Percentiles rank a stretch among this genome's conserved stretches.
phyloP scores from a whole-genome alignment of 257 asterid genomes.

The Fraxinus pennsylvanica region DNA sequence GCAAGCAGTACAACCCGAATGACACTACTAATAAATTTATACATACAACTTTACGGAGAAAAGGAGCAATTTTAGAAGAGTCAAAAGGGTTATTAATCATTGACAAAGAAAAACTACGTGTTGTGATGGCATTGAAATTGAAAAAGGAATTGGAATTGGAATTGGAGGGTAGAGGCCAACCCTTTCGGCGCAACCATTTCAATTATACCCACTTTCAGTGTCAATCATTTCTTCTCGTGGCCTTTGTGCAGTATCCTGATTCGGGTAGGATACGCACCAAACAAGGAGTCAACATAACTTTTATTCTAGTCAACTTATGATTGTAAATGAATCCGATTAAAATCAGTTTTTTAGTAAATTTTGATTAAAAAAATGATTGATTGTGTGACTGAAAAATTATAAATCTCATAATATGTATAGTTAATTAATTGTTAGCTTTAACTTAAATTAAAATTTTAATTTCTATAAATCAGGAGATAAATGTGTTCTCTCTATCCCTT shows the following conservation, averaged over 20 bases:
- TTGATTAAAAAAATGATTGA: too few relatives aligned
- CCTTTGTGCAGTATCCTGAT: neutral
- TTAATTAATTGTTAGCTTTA: too few relatives aligned
- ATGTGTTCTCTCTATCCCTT: too few relatives aligned
- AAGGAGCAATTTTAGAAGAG: neutral
- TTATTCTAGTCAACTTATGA: neutral
- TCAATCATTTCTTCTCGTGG: conserved; percentile 24
- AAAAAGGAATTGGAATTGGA: too few relatives aligned
- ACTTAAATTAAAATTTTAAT: too few relatives aligned
- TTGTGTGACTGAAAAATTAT: too few relatives aligned
- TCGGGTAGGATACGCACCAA: neutral
- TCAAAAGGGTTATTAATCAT: neutral
- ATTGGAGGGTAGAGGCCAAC: conserved; percentile 23
- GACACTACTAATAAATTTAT: neutral
- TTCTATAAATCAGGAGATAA: too few relatives aligned
- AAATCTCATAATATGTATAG: too few relatives aligned
- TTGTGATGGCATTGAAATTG: too few relatives aligned
- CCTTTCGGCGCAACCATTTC: conserved; percentile 32
- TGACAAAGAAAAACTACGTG: too few relatives aligned
- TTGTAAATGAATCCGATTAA: neutral
- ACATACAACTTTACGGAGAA: neutral
- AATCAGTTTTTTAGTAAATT: too few relatives aligned
- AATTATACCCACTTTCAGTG: conserved; percentile 29
- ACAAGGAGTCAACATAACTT: neutral
- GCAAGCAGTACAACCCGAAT: neutral